These are phyloP conservation scores for Achlya hypogyna DNA, from an alignment of 352 stramenopile species.

Conservation along the genomic window DNA sequence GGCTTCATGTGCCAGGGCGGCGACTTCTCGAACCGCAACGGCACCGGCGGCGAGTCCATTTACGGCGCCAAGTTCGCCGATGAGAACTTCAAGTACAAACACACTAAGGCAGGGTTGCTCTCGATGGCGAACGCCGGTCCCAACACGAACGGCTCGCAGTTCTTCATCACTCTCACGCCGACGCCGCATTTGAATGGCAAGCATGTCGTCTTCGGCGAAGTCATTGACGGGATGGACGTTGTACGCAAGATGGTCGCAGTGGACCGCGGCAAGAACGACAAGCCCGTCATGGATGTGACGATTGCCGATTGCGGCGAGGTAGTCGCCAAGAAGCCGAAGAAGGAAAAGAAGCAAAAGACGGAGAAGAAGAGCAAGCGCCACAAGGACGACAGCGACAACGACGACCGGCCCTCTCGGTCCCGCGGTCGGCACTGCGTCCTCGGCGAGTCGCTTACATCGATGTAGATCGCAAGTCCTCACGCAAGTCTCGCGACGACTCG, in stretches of 20 bases:
- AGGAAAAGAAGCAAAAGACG: constrained; percentile 31
- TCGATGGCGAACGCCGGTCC: constrained; percentile 91
- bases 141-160: constrained; percentile 74
- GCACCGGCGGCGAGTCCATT: constrained; percentile 78
- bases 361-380: constrained; percentile 24
- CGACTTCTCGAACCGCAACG: constrained; percentile 69
- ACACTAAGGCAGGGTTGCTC: constrained; percentile 88
- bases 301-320: constrained; percentile 93
- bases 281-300: constrained; percentile 80
- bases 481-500: neutral
- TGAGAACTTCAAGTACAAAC: constrained; percentile 93
- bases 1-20: constrained; percentile 81
- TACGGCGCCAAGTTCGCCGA: constrained; percentile 84
- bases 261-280: constrained; percentile 72
- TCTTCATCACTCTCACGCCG: constrained; percentile 74
- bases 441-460: neutral
- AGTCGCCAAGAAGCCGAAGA: constrained; percentile 24
- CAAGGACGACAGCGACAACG: neutral
- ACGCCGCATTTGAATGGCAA: constrained; percentile 97
- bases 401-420: neutral
- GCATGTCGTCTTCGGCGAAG: constrained; percentile 99
- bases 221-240: constrained; percentile 66
- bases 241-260: constrained; percentile 88
- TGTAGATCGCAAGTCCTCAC: neutral
- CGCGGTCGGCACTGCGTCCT: neutral